Conservation (phyloP, 805 yeast species). For the Candida loeiensis region DNA sequence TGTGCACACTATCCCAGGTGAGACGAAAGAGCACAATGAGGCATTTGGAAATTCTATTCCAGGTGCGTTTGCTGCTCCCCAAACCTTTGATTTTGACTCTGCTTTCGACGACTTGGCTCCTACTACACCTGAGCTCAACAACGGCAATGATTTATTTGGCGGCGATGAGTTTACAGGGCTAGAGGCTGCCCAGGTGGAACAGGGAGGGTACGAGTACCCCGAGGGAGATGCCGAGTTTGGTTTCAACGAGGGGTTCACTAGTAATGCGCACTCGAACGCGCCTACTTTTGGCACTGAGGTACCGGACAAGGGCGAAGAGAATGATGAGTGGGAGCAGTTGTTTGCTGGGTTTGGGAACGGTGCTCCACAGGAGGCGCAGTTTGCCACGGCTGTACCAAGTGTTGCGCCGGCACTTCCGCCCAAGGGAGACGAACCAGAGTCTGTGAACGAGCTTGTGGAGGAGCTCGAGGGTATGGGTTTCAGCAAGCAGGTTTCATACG, state of each 20-base stretch:
- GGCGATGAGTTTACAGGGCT: constrained; percentile 37
- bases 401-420: constrained; percentile 6
- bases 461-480: constrained; percentile 92
- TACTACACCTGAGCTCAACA: constrained; percentile 18
- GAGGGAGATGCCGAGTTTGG: constrained; percentile 19
- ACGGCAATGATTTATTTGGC: constrained; percentile 28
- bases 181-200: constrained; percentile 32
- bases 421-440: constrained; percentile 10
- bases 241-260: constrained; percentile 32
- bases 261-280: constrained; percentile 9
- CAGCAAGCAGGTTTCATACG: constrained; percentile 55
- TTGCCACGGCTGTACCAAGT: neutral
- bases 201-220: constrained; percentile 27
- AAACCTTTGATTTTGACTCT: constrained; percentile 27
- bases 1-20: too few species aligned
- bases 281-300: constrained; percentile 15
- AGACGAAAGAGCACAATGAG: too few species aligned
- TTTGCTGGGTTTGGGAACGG: constrained; percentile 82
- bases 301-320: constrained; percentile 14
- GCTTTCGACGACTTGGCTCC: constrained; percentile 39
- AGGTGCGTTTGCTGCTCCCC: too few species aligned
- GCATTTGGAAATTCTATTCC: too few species aligned
- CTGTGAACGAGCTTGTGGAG: constrained; percentile 60
- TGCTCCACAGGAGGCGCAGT: neutral
- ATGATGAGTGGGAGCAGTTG: constrained; percentile 91